These are phyloP conservation scores for Zopfochytrium polystomum DNA, from an alignment of 371 early-diverging fungal genomes.

Conservation along the genomic window DNA sequence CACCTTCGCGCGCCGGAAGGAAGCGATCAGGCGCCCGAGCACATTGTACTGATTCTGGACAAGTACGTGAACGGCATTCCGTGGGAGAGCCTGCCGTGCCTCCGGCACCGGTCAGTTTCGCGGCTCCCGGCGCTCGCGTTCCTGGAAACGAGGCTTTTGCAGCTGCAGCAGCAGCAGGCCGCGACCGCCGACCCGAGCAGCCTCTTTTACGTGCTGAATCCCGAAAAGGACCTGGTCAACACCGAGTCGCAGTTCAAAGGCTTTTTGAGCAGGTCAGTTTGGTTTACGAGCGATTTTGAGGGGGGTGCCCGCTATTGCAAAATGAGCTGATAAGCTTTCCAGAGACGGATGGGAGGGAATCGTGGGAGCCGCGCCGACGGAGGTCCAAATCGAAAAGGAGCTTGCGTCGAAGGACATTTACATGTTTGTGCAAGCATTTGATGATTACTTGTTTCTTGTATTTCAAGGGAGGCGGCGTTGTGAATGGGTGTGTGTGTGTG, in stretches of 20 bases:
- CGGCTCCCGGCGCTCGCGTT: conserved; percentile 77
- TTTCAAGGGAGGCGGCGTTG: neutral
- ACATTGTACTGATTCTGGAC: conserved; percentile 79
- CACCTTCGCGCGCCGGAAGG: conserved; percentile 6
- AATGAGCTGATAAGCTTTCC: too few species aligned
- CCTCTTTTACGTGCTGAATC: conserved; percentile 84
- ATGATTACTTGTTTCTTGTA: neutral
- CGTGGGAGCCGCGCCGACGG: conserved; percentile 65
- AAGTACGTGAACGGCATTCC: conserved; percentile 77
- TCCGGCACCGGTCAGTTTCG: conserved; percentile 70
- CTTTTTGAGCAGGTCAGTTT: conserved; percentile 51
- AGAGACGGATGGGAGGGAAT: conserved; percentile 71
- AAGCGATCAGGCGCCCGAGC: conserved; percentile 23
- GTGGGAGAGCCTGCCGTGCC: conserved; percentile 75
- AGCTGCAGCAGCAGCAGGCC: neutral
- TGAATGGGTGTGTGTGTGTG: too few species aligned
- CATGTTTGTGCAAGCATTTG: conserved; percentile 71
- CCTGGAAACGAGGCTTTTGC: conserved; percentile 61
- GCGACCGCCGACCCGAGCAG: conserved; percentile 47
- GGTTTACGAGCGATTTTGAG: too few species aligned
- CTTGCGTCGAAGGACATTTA: conserved; percentile 57
- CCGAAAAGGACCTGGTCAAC: conserved; percentile 73
- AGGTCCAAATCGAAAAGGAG: conserved; percentile 58
- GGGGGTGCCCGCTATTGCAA: too few species aligned
- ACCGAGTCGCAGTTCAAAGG: conserved; percentile 76